A percentile compares a stretch with the other conserved stretches of the same genome.
These are phyloP conservation scores for Candida maris DNA, from an alignment of 805 yeast genomes.

Conservation along the genomic window DNA sequence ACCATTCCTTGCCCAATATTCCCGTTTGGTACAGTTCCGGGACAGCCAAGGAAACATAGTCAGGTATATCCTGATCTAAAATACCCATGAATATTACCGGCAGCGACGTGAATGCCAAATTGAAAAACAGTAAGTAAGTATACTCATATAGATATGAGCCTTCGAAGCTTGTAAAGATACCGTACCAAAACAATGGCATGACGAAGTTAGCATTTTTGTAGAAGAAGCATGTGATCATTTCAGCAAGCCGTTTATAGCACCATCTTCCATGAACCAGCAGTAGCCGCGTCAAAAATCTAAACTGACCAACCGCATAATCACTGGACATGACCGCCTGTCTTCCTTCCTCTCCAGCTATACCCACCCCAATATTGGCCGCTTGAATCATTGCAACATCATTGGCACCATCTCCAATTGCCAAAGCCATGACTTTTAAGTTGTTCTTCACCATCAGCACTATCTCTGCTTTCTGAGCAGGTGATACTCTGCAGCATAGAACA, in stretches of 20 bases:
- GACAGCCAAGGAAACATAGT: constrained; percentile 56
- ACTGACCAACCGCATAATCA: constrained; percentile 80
- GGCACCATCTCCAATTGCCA: constrained; percentile 84
- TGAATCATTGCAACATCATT: constrained; percentile 88
- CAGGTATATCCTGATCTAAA: constrained; percentile 73
- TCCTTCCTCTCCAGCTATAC: constrained; percentile 86
- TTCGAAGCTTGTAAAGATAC: constrained; percentile 64
- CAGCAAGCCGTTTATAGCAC: constrained; percentile 72
- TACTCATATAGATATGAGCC: constrained; percentile 75
- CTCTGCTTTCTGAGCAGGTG: constrained; percentile 79
- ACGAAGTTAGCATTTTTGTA: constrained; percentile 76
- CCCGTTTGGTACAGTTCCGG: constrained; percentile 73
- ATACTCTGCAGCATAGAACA: constrained; percentile 80
- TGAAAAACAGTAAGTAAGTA: constrained; percentile 74
- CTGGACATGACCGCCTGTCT: constrained; percentile 85
- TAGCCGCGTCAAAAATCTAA: constrained; percentile 60
- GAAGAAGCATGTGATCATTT: constrained; percentile 75
- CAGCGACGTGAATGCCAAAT: constrained; percentile 74
- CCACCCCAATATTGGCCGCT: constrained; percentile 81
- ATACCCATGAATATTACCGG: constrained; percentile 73
- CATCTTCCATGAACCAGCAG: constrained; percentile 80
- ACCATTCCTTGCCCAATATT: constrained; percentile 60
- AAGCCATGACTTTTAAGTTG: constrained; percentile 65
- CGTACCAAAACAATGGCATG: constrained; percentile 73
- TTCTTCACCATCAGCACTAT: constrained; percentile 66